phyloP scores from a whole-genome alignment of 805 yeast genomes.

The Candida insectorum region DNA sequence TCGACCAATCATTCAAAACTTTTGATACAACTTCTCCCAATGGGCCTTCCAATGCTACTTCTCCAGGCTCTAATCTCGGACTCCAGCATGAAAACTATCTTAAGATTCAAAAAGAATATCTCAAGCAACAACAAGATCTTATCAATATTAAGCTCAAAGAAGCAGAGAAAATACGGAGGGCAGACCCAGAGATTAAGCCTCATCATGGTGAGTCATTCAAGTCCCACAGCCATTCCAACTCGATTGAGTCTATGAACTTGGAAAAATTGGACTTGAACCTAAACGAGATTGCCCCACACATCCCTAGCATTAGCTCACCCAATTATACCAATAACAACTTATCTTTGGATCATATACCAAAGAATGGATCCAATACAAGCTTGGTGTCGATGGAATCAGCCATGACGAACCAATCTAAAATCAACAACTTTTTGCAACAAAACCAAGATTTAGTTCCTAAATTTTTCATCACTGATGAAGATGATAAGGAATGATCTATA shows the following conservation, averaged over 20 bases:
- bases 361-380: slow-evolving; percentile 5
- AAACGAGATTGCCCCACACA: neutral
- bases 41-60: slow-evolving; percentile 5
- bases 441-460: slow-evolving; percentile 12
- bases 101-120: slow-evolving; percentile 33
- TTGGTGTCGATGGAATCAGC: slow-evolving; percentile 11
- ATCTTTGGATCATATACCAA: neutral
- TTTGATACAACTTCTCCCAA: slow-evolving; percentile 2
- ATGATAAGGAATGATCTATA: slow-evolving; percentile 2
- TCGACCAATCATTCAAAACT: slow-evolving; percentile 21
- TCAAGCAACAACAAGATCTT: slow-evolving; percentile 35
- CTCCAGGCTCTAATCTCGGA: slow-evolving; percentile 4
- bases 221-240: slow-evolving; percentile 5
- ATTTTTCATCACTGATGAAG: slow-evolving; percentile 14
- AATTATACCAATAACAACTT: neutral
- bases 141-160: slow-evolving; percentile 13
- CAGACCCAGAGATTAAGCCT: too few relatives aligned
- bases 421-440: slow-evolving; percentile 13
- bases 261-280: slow-evolving; percentile 1
- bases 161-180: slow-evolving; percentile 1
- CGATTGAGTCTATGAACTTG: slow-evolving; percentile 2
- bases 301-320: neutral
- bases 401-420: slow-evolving; percentile 6
- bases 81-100: slow-evolving; percentile 32
- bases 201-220: neutral